These are phyloP conservation scores for Dryas drummondii DNA, from an alignment of 306 rosid species.

Conservation along the genomic window DNA sequence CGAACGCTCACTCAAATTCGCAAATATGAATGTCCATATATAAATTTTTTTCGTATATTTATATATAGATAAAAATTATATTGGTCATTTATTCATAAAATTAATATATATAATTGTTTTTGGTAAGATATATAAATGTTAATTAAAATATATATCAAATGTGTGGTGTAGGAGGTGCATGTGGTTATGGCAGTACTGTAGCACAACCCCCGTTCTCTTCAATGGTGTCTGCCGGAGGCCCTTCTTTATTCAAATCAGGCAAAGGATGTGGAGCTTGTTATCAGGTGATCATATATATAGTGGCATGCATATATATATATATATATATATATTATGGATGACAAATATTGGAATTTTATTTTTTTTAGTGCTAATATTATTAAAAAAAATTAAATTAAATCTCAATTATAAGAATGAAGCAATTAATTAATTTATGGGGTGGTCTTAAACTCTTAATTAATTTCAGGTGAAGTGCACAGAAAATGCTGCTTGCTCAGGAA, in stretches of 20 bases:
- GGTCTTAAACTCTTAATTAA: neutral
- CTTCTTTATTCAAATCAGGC: conserved; percentile 54
- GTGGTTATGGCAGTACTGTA: conserved; percentile 65
- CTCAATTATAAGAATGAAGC: neutral
- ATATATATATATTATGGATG: neutral
- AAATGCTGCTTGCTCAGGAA: conserved; percentile 56
- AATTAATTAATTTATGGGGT: neutral
- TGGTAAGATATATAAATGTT: no score
- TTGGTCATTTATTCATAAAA: neutral
- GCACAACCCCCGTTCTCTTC: conserved; percentile 60
- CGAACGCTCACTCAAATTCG: no score
- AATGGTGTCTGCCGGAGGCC: conserved; percentile 62
- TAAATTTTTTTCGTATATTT: neutral
- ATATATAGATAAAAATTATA: neutral
- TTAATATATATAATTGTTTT: neutral
- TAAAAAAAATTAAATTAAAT: neutral
- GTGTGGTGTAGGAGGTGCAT: conserved; percentile 60
- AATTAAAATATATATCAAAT: no score
- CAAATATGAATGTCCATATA: no score
- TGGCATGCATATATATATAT: neutral
- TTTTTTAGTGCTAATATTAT: neutral
- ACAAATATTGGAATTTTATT: neutral
- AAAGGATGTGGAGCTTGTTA: conserved; percentile 85
- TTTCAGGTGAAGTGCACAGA: conserved; percentile 66
- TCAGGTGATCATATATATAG: conserved; percentile 39